Conservation (phyloP, 1,284 basidiomycete species). For the Sanghuangporus sanghuang region DNA sequence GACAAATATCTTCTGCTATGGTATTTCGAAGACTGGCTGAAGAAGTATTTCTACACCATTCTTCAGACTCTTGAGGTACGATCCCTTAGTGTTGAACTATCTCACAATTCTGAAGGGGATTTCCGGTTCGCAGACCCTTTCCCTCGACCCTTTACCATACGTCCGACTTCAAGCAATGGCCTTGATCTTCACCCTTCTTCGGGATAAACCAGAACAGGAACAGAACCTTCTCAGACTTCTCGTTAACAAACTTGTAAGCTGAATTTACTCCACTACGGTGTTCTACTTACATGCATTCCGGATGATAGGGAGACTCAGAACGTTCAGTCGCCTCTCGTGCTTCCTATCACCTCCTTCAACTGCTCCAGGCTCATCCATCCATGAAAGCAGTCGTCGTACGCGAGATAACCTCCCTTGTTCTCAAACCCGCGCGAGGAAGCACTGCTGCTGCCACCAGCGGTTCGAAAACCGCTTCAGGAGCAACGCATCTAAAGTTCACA, state of each 20-base stretch:
- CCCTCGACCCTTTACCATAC: conserved; percentile 85
- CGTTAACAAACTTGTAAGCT: conserved; percentile 85
- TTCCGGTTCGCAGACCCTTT: conserved; percentile 52
- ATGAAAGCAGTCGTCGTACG: conserved; percentile 93
- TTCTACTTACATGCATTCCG: conserved; percentile 31
- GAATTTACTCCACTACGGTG: neutral
- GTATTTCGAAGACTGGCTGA: conserved; percentile 97
- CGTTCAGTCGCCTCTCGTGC: conserved; percentile 86
- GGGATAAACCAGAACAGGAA: conserved; percentile 94
- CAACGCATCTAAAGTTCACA: conserved; percentile 35
- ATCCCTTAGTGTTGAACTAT: conserved; percentile 16
- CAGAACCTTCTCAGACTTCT: conserved; percentile 91
- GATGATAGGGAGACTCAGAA: conserved; percentile 84
- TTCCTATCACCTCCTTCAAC: conserved; percentile 84
- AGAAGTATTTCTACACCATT: conserved; percentile 93
- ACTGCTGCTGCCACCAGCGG: conserved; percentile 29
- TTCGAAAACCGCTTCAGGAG: conserved; percentile 27
- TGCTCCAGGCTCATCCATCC: conserved; percentile 86
- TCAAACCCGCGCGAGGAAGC: conserved; percentile 48
- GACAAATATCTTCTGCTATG: conserved; percentile 78
- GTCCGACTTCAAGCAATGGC: conserved; percentile 78
- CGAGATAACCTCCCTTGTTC: conserved; percentile 79
- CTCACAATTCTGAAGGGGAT: neutral
- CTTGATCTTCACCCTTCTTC: conserved; percentile 76
- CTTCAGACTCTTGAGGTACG: conserved; percentile 85